Conservation (phyloP, 345 rosid genomes). For the Stellera chamaejasme region DNA sequence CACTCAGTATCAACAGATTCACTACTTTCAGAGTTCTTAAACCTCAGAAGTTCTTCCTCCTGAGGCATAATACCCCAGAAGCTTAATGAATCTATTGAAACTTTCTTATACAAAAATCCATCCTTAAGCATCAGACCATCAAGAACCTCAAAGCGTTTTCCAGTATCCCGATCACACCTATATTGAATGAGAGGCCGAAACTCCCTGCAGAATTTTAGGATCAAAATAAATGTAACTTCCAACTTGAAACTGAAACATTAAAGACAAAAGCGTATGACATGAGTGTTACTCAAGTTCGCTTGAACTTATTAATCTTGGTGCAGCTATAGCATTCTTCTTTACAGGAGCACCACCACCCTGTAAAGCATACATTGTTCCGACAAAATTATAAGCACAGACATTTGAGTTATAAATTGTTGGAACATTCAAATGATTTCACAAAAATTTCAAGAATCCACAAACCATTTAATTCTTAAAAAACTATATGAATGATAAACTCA, state of each 20-base stretch:
- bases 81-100: conserved; percentile 64
- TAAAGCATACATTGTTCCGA: conserved; percentile 1
- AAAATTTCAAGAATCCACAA: too few relatives aligned
- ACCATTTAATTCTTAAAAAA: too few relatives aligned
- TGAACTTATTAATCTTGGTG: conserved; percentile 81
- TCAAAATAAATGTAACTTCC: conserved; percentile 2
- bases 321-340: conserved; percentile 46
- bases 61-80: conserved; percentile 63
- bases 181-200: conserved; percentile 75
- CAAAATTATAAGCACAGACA: neutral
- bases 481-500: too few relatives aligned
- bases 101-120: conserved; percentile 75
- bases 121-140: conserved; percentile 87
- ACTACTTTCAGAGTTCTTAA: conserved; percentile 48
- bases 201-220: conserved; percentile 41
- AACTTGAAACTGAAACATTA: neutral
- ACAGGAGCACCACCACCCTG: conserved; percentile 73
- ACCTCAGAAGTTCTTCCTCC: conserved; percentile 77
- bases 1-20: conserved; percentile 70
- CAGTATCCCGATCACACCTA: conserved; percentile 87
- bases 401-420: too few relatives aligned
- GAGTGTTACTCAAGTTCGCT: conserved; percentile 80
- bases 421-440: too few relatives aligned
- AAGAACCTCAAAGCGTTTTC: conserved; percentile 52
- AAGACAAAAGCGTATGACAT: conserved; percentile 14